Conservation (phyloP, 2,329 filamentous ascomycete genomes). For the Fusarium praegraminearum region DNA sequence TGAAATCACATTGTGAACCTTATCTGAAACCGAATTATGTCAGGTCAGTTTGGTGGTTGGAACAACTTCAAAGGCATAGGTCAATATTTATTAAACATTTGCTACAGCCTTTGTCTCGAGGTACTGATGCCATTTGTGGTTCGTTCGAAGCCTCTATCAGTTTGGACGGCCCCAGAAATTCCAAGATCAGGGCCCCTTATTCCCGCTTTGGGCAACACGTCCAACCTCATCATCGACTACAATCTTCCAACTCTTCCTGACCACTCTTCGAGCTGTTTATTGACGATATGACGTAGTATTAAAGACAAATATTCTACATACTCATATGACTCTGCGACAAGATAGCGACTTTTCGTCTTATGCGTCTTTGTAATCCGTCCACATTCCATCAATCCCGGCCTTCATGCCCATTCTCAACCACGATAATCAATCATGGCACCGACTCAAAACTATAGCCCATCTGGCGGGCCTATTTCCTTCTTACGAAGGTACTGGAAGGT, state of each 20-base stretch:
- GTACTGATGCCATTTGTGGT: neutral
- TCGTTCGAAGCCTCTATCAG: neutral
- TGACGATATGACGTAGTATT: neutral
- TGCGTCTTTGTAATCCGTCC: neutral
- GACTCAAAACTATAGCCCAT: conserved; percentile 32
- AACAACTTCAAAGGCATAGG: no score
- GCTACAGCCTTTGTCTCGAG: neutral
- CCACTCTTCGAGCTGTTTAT: neutral
- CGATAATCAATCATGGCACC: conserved; percentile 45
- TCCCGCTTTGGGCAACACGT: conserved; percentile 15
- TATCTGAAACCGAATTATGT: neutral
- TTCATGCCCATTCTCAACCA: conserved; percentile 2
- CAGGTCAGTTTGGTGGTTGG: neutral
- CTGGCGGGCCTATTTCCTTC: conserved; percentile 43
- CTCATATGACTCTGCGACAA: neutral
- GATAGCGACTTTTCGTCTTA: neutral
- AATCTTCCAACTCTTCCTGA: conserved; percentile 22
- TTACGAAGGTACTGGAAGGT: conserved; percentile 63
- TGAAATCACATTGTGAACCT: neutral
- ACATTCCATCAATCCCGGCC: conserved; percentile 30
- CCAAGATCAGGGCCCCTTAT: conserved; percentile 13
- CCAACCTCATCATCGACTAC: conserved; percentile 26
- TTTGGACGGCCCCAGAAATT: conserved; percentile 26
- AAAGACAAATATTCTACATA: neutral
- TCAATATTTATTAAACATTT: neutral